Conservation (phyloP, 1,139 yeast species). For the Blastobotrys elegans region DNA sequence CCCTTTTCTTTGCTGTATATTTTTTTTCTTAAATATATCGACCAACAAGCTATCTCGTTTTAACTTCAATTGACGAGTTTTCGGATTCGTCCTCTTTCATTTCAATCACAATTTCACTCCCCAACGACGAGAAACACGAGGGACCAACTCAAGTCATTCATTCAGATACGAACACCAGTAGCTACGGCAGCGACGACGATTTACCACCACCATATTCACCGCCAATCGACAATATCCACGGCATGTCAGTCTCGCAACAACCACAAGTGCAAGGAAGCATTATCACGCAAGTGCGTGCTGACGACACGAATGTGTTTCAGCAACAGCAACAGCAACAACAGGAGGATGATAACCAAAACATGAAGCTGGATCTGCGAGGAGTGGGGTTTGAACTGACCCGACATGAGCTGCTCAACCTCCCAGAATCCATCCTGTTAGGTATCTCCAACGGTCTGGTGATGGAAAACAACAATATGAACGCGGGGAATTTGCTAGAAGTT, state of each 20-base stretch:
- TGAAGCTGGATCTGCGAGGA: slow-evolving; percentile 64
- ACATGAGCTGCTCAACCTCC: slow-evolving; percentile 84
- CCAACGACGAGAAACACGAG: background rate
- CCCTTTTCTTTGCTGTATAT: no score
- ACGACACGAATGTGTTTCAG: background rate
- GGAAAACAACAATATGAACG: slow-evolving; percentile 1
- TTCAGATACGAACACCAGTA: slow-evolving; percentile 12
- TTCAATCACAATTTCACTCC: background rate
- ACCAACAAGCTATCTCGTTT: no score
- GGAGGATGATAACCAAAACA: slow-evolving; percentile 28
- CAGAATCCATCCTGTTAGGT: slow-evolving; percentile 83
- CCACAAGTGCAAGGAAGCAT: slow-evolving; percentile 22
- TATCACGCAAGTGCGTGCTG: slow-evolving; percentile 32
- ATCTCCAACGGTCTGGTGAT: slow-evolving; percentile 73
- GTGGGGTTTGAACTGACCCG: slow-evolving; percentile 64
- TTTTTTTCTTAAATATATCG: no score
- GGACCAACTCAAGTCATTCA: slow-evolving; percentile 21
- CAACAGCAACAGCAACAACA: background rate
- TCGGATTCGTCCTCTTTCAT: background rate
- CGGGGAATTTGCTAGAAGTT: slow-evolving; percentile 7
- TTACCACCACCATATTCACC: slow-evolving; percentile 33
- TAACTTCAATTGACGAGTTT: no score
- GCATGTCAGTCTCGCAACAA: slow-evolving; percentile 24
- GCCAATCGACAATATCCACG: slow-evolving; percentile 21
- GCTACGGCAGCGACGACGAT: slow-evolving; percentile 10